Base-by-base conservation (phyloP, 2,329 filamentous ascomycete genomes). In the Iodosphaeria phyllophila region DNA sequence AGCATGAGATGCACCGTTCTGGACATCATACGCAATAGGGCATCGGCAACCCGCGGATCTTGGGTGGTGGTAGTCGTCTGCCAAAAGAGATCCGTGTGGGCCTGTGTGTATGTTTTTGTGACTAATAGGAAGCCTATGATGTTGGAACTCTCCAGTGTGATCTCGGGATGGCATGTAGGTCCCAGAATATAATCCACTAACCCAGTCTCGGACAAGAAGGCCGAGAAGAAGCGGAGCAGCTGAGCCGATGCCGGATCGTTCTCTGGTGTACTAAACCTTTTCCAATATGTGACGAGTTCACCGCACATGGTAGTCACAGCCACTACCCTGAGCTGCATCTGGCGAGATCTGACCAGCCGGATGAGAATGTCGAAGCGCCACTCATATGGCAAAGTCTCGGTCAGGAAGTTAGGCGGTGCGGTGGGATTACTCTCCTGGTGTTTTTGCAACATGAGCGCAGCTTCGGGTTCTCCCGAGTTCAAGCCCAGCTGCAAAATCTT, bases 111-210 rank as follows among this genome's bases (percentile, higher is more conserved):
- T 9, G 69, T 74, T 27, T 62, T 60, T 0, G 79, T 89, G 9
- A 89, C 76, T 13, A 82, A 65, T 25, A 95, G 57, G 40, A 95
- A 95, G 1, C 79, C 79, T 23, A 93, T 59, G 26, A 95, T 77
- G 33, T 92, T 92, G 20, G 64, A 62, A 39, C 79, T 79, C 35
- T 83, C 71, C 18, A 64, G 60, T 12, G 91, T 89, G 26, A 95
- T 69, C 41, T 92, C 83, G 1, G 84, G 82, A 41, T 95, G 89
- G 16, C 86, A 93, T 28, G 83, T 83, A 9, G 86, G 72, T 2
- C 86, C 80, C 25, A 93, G 65, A 22, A 98, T 71, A 47, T 93
- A 95, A 30, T 83, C 70, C 13, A 92, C 66, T 14, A 95, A 56
- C 26, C 72, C 70, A 19, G 75, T 74, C 5, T 60, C 52, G 10